Evolutionary conservation across 495 filamentous ascomycete genomes (phyloP), one percentile per base, ranked within the genome.

Genomic region (Trichoderma asperelloides): DNA sequence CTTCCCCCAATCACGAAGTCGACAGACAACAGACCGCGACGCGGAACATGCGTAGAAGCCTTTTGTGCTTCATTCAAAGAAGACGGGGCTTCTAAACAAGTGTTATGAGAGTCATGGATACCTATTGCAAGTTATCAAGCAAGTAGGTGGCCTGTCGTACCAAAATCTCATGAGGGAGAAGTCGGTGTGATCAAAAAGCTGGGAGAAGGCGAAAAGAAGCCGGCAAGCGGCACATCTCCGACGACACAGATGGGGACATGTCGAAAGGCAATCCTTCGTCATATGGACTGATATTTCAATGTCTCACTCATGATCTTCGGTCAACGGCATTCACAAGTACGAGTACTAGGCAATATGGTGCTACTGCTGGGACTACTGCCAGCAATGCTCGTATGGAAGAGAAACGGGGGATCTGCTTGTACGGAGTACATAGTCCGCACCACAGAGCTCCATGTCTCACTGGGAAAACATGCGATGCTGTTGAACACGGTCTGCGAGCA

Each of bases 401-500:
- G 43, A n/a, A 30, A 28, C 2, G 23, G 27, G 55, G n/a, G 12
- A 25, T 12, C 55, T 60, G 23, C 40, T 39, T 39, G 62, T n/a
- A 64, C 21, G 30, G 33, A 41, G 33, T 12, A 21, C 30, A 39
- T 41, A 12, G 30, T 43, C 62, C 62, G 62, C 8, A 13, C 21
- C 8, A 64, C 62, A n/a, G 1, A 9, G 18, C 47, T 51, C 47
- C 18, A n/a, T 51, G 47, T n/a, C 47, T 51, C 21, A 21, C 0
- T 21, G 23, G 9, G 43, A 47, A 47, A 11, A 21, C 18, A 25
- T 5, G n/a, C 27, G 23, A 28, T 25, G 23, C 23, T 16, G n/a
- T 60, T 30, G 55, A 60, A 25, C 55, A 60, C 55, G 55, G 55
- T 25, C 55, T 60, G 55, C 23, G 55, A 60, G 55, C 55, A 60